Evolutionary conservation across 2,329 filamentous ascomycete species (phyloP).

Genomic region (Pseudopithomyces maydicus): DNA sequence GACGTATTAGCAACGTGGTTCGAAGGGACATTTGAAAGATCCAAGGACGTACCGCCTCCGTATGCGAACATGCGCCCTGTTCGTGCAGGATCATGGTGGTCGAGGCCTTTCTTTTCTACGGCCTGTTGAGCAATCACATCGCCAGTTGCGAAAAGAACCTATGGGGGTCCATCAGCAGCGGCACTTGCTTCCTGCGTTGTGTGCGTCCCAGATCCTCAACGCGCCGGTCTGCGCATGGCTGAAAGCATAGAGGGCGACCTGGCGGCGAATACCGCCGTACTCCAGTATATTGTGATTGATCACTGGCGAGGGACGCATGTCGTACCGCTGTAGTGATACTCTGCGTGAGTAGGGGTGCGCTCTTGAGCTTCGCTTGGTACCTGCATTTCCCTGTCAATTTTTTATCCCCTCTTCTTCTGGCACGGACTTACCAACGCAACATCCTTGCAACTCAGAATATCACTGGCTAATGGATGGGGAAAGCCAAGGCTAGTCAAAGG

Average conservation of each 20-base stretch:
- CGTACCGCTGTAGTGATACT: conserved; percentile 80
- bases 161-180: background rate
- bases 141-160: conserved; percentile 88
- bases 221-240: background rate
- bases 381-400: conserved; percentile 48
- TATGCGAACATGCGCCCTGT: conserved; percentile 82
- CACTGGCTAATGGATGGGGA: background rate
- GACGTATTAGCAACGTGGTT: conserved; percentile 6
- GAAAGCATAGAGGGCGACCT: background rate
- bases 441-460: background rate
- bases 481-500: background rate
- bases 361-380: conserved; percentile 85
- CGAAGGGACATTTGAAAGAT: background rate
- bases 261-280: background rate
- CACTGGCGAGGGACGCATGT: background rate
- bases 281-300: background rate
- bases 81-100: conserved; percentile 72
- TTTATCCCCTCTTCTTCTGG: background rate
- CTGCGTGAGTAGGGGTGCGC: conserved; percentile 86
- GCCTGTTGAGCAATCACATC: conserved; percentile 90
- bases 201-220: background rate
- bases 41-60: conserved; percentile 67
- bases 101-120: conserved; percentile 78
- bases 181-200: background rate
- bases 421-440: conserved; percentile 1